Evolutionary conservation across 441 rosid genomes (phyloP).

Genomic region (Jatropha multifida): DNA sequence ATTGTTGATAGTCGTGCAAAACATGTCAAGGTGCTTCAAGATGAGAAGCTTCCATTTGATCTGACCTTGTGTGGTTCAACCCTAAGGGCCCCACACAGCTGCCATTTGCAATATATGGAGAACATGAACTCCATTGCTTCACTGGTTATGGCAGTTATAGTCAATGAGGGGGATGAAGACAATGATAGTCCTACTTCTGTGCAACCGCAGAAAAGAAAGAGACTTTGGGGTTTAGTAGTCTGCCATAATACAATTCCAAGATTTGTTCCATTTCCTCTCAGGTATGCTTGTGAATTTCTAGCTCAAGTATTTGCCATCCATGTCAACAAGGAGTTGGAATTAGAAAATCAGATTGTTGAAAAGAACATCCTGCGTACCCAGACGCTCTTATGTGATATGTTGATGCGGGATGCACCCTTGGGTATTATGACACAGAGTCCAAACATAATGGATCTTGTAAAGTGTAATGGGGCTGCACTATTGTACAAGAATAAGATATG

Average conservation of each 20-base stretch:
- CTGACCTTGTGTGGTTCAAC: conserved; percentile 92
- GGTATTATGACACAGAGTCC: conserved; percentile 86
- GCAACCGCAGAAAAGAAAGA: conserved; percentile 72
- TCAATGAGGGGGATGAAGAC: conserved; percentile 81
- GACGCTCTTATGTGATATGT: conserved; percentile 92
- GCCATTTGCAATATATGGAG: conserved; percentile 93
- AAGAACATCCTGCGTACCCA: conserved; percentile 90
- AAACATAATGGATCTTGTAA: conserved; percentile 88
- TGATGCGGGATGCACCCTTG: conserved; percentile 90
- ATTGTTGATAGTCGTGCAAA: conserved; percentile 90
- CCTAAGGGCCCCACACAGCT: conserved; percentile 87
- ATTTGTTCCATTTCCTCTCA: conserved; percentile 95
- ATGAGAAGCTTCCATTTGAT: conserved; percentile 76
- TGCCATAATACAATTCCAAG: conserved; percentile 86
- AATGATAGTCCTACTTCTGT: conserved; percentile 40
- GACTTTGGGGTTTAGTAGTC: conserved; percentile 93
- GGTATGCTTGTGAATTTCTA: conserved; percentile 96
- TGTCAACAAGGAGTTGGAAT: conserved; percentile 84
- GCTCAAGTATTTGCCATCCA: conserved; percentile 96
- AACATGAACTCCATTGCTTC: conserved; percentile 95
- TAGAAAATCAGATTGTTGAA: conserved; percentile 84
- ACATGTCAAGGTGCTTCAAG: conserved; percentile 85
- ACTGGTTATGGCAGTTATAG: conserved; percentile 87
- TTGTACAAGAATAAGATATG: conserved; percentile 68
- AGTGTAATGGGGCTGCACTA: conserved; percentile 93